phyloP scores from a whole-genome alignment of 176 grass and related monocot species.

The Melocanna baccifera region DNA sequence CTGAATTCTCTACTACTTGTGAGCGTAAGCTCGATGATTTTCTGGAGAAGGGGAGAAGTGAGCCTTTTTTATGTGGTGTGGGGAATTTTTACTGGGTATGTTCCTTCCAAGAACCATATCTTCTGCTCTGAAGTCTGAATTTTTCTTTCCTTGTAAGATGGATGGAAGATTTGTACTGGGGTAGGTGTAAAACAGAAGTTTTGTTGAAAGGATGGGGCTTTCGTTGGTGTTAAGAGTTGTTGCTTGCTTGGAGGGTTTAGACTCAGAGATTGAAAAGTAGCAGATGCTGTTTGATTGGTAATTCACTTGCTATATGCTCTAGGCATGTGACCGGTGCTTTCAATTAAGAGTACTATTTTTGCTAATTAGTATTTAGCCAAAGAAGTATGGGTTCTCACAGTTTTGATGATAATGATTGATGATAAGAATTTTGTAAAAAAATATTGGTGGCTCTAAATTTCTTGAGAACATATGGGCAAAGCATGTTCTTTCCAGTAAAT shows the following conservation, averaged over 20 bases:
- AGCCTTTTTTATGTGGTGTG: constrained; percentile 1
- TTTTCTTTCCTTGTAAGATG: background rate
- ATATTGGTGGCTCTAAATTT: background rate
- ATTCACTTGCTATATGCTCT: background rate
- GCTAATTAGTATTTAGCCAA: background rate
- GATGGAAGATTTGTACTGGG: background rate
- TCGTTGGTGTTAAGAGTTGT: background rate
- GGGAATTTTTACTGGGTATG: constrained; percentile 14
- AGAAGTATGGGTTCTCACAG: background rate
- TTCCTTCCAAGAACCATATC: background rate
- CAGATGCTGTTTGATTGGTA: constrained; percentile 9
- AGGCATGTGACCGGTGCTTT: background rate
- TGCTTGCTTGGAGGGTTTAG: background rate
- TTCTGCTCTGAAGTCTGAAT: background rate
- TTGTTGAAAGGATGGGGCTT: background rate
- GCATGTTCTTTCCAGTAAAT: background rate
- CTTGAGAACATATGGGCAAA: background rate
- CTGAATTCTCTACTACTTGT: background rate
- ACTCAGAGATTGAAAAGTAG: background rate
- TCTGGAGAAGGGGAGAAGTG: background rate
- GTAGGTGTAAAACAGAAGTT: background rate
- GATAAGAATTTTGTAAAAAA: background rate
- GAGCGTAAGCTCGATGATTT: constrained; percentile 6
- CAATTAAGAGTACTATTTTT: background rate
- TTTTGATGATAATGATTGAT: background rate